phyloP scores from a whole-genome alignment of 176 grass and related monocot species.

The Areca catechu region DNA sequence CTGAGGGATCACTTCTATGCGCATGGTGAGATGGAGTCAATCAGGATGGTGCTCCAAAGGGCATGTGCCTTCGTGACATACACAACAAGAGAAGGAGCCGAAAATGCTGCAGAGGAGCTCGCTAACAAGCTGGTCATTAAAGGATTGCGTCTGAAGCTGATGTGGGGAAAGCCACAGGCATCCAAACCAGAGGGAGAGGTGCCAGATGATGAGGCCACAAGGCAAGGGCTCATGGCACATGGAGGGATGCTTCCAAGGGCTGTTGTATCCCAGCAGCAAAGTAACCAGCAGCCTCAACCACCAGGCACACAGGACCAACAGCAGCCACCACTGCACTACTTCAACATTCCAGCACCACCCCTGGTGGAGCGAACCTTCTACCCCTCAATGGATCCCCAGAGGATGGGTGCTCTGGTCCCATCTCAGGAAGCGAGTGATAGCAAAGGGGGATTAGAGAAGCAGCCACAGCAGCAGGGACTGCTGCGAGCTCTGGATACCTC shows the following conservation, averaged over 20 bases:
- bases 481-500: background rate
- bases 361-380: constrained; percentile 44
- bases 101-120: constrained; percentile 88
- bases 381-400: constrained; percentile 92
- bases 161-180: constrained; percentile 90
- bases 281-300: constrained; percentile 45
- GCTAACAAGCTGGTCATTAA: constrained; percentile 93
- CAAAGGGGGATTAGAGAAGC: constrained; percentile 27
- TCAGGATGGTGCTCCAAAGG: constrained; percentile 87
- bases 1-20: constrained; percentile 88
- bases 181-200: constrained; percentile 40
- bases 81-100: constrained; percentile 80
- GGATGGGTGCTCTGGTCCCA: constrained; percentile 76
- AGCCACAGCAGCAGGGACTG: constrained; percentile 16
- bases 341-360: constrained; percentile 72
- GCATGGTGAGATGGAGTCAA: constrained; percentile 92
- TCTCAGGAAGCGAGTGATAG: constrained; percentile 39
- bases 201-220: constrained; percentile 35
- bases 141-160: constrained; percentile 81
- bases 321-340: constrained; percentile 21
- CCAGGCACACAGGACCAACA: constrained; percentile 42
- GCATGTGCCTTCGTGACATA: constrained; percentile 84
- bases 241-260: constrained; percentile 84
- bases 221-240: constrained; percentile 56
- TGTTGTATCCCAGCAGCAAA: constrained; percentile 86